A percentile compares a stretch with the other conserved stretches of the same genome.
Evolutionary conservation across 805 yeast genomes (phyloP).

Genomic region (Candida patagonica): DNA sequence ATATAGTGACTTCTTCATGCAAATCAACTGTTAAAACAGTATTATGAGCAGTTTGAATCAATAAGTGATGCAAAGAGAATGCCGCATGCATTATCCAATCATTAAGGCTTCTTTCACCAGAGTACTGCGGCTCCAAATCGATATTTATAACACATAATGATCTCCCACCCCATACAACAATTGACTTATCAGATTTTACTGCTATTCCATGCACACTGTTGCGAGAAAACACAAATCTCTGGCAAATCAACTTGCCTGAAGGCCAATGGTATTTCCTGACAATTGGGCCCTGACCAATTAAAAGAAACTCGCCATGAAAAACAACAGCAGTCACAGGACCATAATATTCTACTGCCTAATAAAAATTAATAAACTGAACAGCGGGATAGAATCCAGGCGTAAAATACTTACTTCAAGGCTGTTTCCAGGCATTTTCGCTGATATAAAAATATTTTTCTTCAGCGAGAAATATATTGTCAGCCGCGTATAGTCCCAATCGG

Average conservation of each 20-base stretch:
- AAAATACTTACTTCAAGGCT: no score
- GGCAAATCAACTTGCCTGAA: constrained; percentile 30
- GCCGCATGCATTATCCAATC: constrained; percentile 75
- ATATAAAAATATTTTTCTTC: not conserved
- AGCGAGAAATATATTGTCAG: not conserved
- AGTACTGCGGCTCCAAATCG: constrained; percentile 19
- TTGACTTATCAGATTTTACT: constrained; percentile 24
- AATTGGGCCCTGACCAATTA: constrained; percentile 66
- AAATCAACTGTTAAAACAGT: constrained; percentile 38
- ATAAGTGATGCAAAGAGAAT: constrained; percentile 36
- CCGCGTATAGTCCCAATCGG: no score
- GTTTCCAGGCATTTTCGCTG: no score
- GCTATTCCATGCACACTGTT: constrained; percentile 80
- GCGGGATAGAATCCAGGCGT: no score
- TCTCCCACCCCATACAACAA: constrained; percentile 60
- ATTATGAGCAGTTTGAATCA: constrained; percentile 74
- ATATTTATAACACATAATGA: constrained; percentile 43
- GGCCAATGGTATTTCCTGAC: constrained; percentile 45
- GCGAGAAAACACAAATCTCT: constrained; percentile 45
- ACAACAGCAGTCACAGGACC: constrained; percentile 64
- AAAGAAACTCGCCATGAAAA: constrained; percentile 32
- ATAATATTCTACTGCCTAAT: constrained; percentile 13
- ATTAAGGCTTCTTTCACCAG: constrained; percentile 32
- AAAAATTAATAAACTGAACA: no score
- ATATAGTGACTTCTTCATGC: constrained; percentile 18